Conservation (phyloP, 176 grass and related monocot genomes). For the Musa troglodytarum region DNA sequence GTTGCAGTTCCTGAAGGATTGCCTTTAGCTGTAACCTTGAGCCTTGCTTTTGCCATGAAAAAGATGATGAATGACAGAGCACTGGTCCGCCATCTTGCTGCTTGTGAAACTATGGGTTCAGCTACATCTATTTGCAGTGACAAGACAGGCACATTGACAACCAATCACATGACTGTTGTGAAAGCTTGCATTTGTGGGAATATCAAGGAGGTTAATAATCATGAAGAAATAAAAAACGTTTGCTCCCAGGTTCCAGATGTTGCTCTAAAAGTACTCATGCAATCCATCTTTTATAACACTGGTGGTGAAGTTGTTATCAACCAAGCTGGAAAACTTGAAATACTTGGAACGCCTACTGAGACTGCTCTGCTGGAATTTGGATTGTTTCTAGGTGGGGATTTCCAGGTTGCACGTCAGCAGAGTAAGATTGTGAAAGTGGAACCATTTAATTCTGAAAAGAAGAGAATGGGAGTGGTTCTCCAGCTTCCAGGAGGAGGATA, state of each 20-base stretch:
- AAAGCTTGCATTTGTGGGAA: conserved; percentile 8
- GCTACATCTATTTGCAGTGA: conserved; percentile 17
- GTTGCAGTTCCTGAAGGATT: conserved; percentile 15
- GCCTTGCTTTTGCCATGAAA: conserved; percentile 15
- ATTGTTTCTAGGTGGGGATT: conserved; percentile 1
- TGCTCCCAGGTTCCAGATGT: not conserved
- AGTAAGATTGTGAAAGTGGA: conserved; percentile 6
- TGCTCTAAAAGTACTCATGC: not conserved
- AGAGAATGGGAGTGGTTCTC: conserved; percentile 13
- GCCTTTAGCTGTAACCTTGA: conserved; percentile 13
- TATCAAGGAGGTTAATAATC: not conserved
- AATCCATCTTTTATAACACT: conserved; percentile 12
- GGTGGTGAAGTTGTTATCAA: conserved; percentile 10
- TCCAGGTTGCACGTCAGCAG: not conserved
- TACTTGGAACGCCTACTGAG: conserved; percentile 12
- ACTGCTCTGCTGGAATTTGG: conserved; percentile 14
- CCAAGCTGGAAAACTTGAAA: conserved; percentile 7
- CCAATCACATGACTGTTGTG: conserved; percentile 12
- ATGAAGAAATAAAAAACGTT: not conserved
- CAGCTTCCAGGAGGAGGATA: conserved; percentile 10
- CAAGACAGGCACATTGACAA: conserved; percentile 12
- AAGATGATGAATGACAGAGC: conserved; percentile 17
- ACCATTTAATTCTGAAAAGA: conserved; percentile 13
- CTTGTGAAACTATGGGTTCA: conserved; percentile 14
- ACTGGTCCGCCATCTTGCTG: conserved; percentile 12